A percentile compares a stretch with the other conserved stretches of the same genome.
phyloP scores from a whole-genome alignment of 2,329 filamentous ascomycete genomes.

The Alternaria triticina region DNA sequence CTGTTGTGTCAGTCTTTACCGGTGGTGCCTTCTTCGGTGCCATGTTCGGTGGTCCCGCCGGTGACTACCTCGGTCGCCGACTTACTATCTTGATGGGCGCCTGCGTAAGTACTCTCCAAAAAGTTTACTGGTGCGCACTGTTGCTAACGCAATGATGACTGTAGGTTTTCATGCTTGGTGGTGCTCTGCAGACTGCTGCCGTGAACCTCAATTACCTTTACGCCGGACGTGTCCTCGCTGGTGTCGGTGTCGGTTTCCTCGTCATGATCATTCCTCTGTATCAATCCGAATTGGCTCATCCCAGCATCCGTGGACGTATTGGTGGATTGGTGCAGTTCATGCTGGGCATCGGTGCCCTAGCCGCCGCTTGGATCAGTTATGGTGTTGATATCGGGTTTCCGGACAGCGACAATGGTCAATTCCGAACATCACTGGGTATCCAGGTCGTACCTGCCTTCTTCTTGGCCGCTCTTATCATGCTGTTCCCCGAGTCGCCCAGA shows the following conservation, averaged over 20 bases:
- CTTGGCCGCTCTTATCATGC: conserved; percentile 68
- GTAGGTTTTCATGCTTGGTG: conserved; percentile 69
- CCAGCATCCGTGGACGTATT: conserved; percentile 75
- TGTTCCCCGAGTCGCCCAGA: conserved; percentile 71
- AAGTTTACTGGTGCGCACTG: too few relatives aligned
- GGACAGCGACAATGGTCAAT: conserved; percentile 58
- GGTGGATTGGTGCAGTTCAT: conserved; percentile 83
- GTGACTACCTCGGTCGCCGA: conserved; percentile 71
- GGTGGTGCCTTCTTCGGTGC: conserved; percentile 76
- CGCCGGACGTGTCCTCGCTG: conserved; percentile 72
- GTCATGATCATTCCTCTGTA: conserved; percentile 74
- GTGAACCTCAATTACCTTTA: conserved; percentile 67
- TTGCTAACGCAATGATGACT: neutral
- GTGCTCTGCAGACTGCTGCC: conserved; percentile 75
- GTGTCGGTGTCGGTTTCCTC: conserved; percentile 67
- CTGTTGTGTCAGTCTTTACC: conserved; percentile 80
- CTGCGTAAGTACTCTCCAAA: conserved; percentile 53
- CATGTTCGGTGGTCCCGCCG: conserved; percentile 65
- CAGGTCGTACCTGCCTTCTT: conserved; percentile 73
- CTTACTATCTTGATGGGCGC: conserved; percentile 75
- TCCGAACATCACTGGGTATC: conserved; percentile 71
- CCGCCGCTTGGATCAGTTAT: conserved; percentile 76
- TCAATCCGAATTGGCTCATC: conserved; percentile 80
- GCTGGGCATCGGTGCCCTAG: conserved; percentile 75
- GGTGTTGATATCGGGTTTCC: conserved; percentile 64